Evolutionary conservation across 2,329 filamentous ascomycete species (phyloP), one percentile per base, ranked within the genome.

Genomic region (Cercospora sp.): DNA sequence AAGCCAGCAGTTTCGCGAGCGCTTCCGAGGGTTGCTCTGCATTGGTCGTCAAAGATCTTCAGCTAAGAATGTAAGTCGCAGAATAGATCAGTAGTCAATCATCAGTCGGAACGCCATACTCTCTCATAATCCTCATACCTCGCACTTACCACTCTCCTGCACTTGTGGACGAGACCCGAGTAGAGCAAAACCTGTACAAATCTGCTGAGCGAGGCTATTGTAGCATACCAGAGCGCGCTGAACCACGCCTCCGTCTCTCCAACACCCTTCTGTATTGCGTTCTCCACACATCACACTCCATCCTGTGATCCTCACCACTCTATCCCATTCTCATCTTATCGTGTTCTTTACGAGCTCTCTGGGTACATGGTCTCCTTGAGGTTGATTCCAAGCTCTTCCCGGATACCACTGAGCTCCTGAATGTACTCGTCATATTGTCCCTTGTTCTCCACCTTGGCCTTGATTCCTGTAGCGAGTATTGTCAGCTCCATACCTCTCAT

Each of bases 361-460:
- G 94, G 93, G 84, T 93, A 98, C 81, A 98, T 86, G 78, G 92
- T 89, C 87, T 98, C 94, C 87, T 95, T 96, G 77, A 97, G 87
- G 74, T 88, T 85, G 77, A 98, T 89, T 76, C 94, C 94, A 72
- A 98, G 89, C 86, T 98, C 94, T 87, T 96, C 92, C 78, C 94
- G 90, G 78, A 98, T 86, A 73, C 90, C 87, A 87, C 96, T 93
- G 75, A 99, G 92, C 85, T 97, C 92, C 79, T 92, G 87, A 70
- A 99, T 89, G 84, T 96, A 97, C 86, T 97, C 91, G 79, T 97
- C 88, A 86, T 99, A 99, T 86, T 99, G 95, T 79, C 89, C 88
- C 83, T 93, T 91, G 89, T 96, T 99, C 89, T 99, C 95, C 76
- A 98, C 95, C 89, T 99, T 99, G 83, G 93, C 92, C 86, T 97